A percentile compares a stretch with the other conserved stretches of the same genome.
Evolutionary conservation across 139 green algal species (phyloP).

Genomic region (Spirogloea muscicola): DNA sequence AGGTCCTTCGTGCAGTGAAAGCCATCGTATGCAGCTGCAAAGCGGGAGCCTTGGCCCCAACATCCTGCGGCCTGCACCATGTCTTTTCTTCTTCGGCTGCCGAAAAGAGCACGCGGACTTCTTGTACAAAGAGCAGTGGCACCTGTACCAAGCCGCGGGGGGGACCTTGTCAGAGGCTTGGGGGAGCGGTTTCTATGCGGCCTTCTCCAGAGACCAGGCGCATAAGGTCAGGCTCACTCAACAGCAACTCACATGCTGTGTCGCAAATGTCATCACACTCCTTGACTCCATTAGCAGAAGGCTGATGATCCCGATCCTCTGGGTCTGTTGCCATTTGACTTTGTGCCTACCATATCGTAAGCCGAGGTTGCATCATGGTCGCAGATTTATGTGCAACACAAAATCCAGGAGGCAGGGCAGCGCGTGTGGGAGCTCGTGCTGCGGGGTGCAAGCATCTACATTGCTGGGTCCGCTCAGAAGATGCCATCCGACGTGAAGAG

Average conservation of each 20-base stretch:
- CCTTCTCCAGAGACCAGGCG: constrained; percentile 48
- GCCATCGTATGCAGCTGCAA: neutral
- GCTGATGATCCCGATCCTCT: too few relatives aligned
- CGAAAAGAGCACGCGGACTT: constrained; percentile 65
- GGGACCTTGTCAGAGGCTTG: neutral
- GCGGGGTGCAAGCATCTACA: constrained; percentile 35
- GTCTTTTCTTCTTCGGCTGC: constrained; percentile 85
- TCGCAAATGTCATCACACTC: too few relatives aligned
- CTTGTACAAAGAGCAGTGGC: constrained; percentile 70
- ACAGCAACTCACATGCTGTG: too few relatives aligned
- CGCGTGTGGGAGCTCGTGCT: constrained; percentile 39
- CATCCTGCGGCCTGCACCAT: constrained; percentile 25
- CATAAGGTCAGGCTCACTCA: constrained; percentile 19
- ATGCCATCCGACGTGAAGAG: constrained; percentile 49
- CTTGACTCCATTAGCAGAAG: too few relatives aligned
- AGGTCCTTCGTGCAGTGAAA: neutral
- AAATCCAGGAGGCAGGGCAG: constrained; percentile 3
- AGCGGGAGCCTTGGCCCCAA: neutral
- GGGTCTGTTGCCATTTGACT: too few relatives aligned
- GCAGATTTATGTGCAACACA: constrained; percentile 48
- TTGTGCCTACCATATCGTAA: too few relatives aligned
- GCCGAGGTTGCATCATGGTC: neutral
- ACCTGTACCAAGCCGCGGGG: neutral
- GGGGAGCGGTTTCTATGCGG: constrained; percentile 37
- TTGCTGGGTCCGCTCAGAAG: constrained; percentile 42